These are phyloP conservation scores for Pythium aristosporum DNA, from an alignment of 352 stramenopile species.

Conservation along the genomic window DNA sequence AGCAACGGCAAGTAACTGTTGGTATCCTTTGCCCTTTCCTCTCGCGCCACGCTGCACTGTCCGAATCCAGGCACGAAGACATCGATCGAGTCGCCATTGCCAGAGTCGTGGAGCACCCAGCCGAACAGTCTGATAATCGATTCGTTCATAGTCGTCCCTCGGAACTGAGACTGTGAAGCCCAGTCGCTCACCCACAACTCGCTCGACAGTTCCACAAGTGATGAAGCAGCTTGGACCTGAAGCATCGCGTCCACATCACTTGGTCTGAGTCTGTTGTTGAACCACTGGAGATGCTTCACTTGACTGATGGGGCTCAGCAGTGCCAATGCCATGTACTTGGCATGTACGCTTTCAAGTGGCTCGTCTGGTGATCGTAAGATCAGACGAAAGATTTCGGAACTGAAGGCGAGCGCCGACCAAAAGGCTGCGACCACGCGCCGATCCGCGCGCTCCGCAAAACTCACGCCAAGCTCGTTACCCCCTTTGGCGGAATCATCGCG, in stretches of 20 bases:
- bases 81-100: constrained; percentile 28
- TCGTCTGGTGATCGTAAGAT: neutral
- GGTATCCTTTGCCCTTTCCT: neutral
- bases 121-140: constrained; percentile 1
- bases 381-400: constrained; percentile 6
- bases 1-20: neutral
- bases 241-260: neutral
- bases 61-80: constrained; percentile 35
- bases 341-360: neutral
- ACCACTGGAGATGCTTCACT: neutral
- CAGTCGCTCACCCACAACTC: neutral
- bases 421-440: constrained; percentile 3
- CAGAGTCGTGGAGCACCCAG: constrained; percentile 28
- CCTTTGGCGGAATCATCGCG: neutral
- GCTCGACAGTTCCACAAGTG: neutral
- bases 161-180: neutral
- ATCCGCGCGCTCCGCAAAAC: neutral
- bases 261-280: neutral
- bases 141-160: neutral
- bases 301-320: neutral
- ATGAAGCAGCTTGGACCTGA: neutral
- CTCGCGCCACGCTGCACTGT: constrained; percentile 25
- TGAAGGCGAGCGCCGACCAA: constrained; percentile 17
- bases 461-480: constrained; percentile 6
- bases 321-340: constrained; percentile 12